These are phyloP conservation scores for Pelagophyceae sp. DNA, from an alignment of 352 stramenopile species.

Conservation along the genomic window DNA sequence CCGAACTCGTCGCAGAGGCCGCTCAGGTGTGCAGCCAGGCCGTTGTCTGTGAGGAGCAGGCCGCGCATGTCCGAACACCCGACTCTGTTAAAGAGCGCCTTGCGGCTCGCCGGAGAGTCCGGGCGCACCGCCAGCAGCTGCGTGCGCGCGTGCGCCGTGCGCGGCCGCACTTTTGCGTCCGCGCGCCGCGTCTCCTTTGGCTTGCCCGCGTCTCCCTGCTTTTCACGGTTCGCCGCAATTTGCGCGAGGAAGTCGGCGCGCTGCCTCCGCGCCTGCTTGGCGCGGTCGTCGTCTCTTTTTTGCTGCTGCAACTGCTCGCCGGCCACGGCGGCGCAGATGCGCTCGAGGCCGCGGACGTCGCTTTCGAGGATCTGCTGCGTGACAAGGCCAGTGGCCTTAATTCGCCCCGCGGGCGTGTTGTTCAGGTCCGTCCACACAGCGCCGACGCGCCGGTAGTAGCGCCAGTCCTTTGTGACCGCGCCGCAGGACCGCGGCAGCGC, in stretches of 20 bases:
- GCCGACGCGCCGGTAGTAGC: constrained; percentile 4
- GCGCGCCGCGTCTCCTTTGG: background rate
- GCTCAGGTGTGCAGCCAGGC: background rate
- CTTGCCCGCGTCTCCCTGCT: background rate
- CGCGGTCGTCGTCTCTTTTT: background rate
- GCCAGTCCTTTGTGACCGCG: constrained; percentile 14
- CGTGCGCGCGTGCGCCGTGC: no score
- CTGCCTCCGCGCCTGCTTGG: background rate
- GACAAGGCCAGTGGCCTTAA: background rate
- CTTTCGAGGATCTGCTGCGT: background rate
- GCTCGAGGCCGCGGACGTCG: background rate
- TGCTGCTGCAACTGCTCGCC: background rate
- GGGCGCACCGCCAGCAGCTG: no score
- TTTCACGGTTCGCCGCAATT: background rate
- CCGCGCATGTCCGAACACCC: constrained; percentile 6
- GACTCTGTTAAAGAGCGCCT: background rate
- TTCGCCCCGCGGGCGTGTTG: background rate
- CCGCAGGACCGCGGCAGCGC: background rate
- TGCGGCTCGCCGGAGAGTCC: no score
- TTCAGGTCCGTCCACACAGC: constrained; percentile 9
- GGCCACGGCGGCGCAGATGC: background rate
- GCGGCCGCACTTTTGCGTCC: no score
- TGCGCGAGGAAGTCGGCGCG: background rate
- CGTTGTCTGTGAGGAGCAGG: constrained; percentile 10
- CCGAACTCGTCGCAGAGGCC: background rate